Evolutionary conservation across 202 grass and related monocot genomes (phyloP), one percentile per base, ranked within the genome.

Genomic region (Digitaria exilis): DNA sequence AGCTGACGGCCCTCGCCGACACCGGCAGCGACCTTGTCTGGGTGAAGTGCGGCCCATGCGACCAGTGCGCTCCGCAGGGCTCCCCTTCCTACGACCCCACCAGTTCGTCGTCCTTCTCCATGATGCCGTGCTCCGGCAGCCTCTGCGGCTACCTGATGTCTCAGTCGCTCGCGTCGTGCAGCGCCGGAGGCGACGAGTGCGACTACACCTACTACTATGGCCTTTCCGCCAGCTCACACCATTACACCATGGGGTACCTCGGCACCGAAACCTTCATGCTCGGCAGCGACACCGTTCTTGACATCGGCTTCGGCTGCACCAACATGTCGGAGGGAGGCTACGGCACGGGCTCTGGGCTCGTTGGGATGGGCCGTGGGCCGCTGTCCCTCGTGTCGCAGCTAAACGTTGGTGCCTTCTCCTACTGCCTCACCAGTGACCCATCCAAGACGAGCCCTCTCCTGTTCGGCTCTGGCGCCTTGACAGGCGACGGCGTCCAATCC

Each of bases 401-500:
- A 6, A 9, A 35, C 0, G 8, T 9, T 4, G 68, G 68, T 24
- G 45, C 50, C 12, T 90, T 90, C 80, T 84, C 84, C 1, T 87
- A 91, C 41, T 87, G 84, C 34, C 79, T 80, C 49, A 14, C 61
- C 10, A 26, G 29, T 0, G 56, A 86, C 16, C 7, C 62, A 2
- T 1, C 71, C 35, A 89, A 73, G 67, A 1, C 48, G 18, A 87
- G 68, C 83, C 31, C 83, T 65, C 82, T 89, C 35, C 44, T 82
- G 18, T 75, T 85, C 29, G 87, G 83, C 29, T 62, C 74, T 24
- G 51, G 30, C 2, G 48, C 31, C 8, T 8, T 81, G 17, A 64
- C 60, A 2, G 30, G 65, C 29, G 16, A 39, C 15, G 49, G 49
- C 34, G 58, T 73, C 12, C 32, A 59, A 13, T 85, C 76, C 6